Evolutionary conservation across 208 protist species (phyloP).

Genomic region (Polymyxa betae): DNA sequence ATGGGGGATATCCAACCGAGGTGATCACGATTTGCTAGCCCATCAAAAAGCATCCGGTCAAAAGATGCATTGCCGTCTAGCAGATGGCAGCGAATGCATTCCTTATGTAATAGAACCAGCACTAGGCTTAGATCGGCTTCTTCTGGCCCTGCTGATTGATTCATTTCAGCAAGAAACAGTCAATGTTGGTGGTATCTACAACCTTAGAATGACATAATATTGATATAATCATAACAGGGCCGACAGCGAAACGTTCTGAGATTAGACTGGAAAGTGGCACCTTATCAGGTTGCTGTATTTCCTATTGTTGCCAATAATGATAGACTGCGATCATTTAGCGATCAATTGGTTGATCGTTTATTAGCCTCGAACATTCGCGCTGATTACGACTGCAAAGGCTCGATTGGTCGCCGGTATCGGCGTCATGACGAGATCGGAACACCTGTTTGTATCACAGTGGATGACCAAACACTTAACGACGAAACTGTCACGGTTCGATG

Average conservation of each 20-base stretch:
- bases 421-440: constrained; percentile 62
- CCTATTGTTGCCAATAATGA: neutral
- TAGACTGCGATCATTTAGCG: neutral
- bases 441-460: constrained; percentile 49
- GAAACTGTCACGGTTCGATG: constrained; percentile 59
- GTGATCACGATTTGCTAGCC: neutral
- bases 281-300: constrained; percentile 19
- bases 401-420: constrained; percentile 55
- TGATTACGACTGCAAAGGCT: neutral
- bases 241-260: neutral
- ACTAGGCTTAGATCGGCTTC: constrained; percentile 3
- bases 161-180: neutral
- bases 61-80: neutral
- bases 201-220: neutral
- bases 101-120: constrained; percentile 38
- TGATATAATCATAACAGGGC: neutral
- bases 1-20: neutral
- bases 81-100: neutral
- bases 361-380: neutral
- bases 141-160: neutral
- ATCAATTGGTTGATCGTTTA: neutral
- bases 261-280: constrained; percentile 5
- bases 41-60: neutral
- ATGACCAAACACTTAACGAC: constrained; percentile 56
- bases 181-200: neutral